Base-by-base conservation (phyloP, 108 stramenopile genomes). In the Nitzschia palea region DNA sequence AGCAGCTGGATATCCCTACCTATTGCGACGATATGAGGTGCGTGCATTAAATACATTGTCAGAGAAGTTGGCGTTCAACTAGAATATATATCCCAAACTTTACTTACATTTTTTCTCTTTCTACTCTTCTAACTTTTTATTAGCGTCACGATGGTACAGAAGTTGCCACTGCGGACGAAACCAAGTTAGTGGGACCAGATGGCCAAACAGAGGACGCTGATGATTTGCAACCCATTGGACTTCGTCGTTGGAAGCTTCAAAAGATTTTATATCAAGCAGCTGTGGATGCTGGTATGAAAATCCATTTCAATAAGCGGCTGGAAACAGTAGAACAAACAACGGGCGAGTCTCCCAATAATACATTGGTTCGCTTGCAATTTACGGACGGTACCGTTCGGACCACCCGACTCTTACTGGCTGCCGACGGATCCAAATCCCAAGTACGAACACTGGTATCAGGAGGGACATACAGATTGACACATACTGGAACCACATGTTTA, bases 211-310 rank as follows among this genome's bases (percentile, higher is more conserved):
- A 23, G 14, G 54, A 55, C 26, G n/a, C 31, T 4, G 55, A 55
- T 20, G 55, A 68, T 30, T 35, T 88, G 17, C 31, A 56, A 31
- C 69, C 79, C 34, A 26, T 88, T 29, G 86, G 86, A 9, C 85
- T 88, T 51, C 81, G 86, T 20, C 79, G 86, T 28, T 88, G 83
- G 83, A 82, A 62, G 55, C 78, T 85, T 18, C 84, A 83, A 58
- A 70, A 84, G 53, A 73, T 83, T 0, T 36, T 88, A 25, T 78
- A 68, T 65, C 79, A 88, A 43, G 77, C 79, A 20, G 73, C 64
- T 23, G 5, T 23, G 6, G 40, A 51, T 3, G 79, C 77, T 0
- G 83, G 83, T 0, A 80, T 88, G 10, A 25, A 51, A 10, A 59
- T 88, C 30, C 81, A 88, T 61, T 85, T 88, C 55, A 30, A 45